Evolutionary conservation across 495 filamentous ascomycete genomes (phyloP), one percentile per base, ranked within the genome.

Genomic region (Cudoniella acicularis): DNA sequence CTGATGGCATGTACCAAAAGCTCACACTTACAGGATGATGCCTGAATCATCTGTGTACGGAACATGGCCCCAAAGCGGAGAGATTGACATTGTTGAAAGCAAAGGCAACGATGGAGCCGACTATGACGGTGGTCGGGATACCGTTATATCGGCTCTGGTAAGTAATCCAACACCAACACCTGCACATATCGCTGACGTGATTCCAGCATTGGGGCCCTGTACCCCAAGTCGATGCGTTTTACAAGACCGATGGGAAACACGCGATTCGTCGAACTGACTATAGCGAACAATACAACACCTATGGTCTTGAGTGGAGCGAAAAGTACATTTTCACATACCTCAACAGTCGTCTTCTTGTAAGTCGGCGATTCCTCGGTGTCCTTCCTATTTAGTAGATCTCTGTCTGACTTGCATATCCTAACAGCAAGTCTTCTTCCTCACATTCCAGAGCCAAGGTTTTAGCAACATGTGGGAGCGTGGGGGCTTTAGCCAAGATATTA

Each of bases 261-360:
- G 42, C 45, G 10, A 52, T 69, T 23, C 58, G 54, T n/a, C 63
- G 65, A 4, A 49, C 49, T 16, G 65, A 68, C 27, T 68, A 63
- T 41, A 61, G 56, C 1, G 61, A 63, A 2, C 9, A 22, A 23
- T 71, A 64, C 63, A 83, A 88, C 66, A 87, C 83, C 0, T 88
- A 77, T 64, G 85, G 86, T 4, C 51, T 88, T 16, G 85, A 88
- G 68, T 88, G 85, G 85, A 81, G 76, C 60, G 78, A 85, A 61
- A 84, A 85, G 27, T 88, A 88, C 71, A 71, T 88, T 23, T 87
- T 83, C 67, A 83, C 83, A 10, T 88, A 86, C 65, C 72, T 88
- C 56, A 77, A 88, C 68, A 53, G 20, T 42, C 46, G 56, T 11
- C 27, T 58, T 52, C 25, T 47, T 51, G 47, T 36, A 36, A 36